These are phyloP conservation scores for Rhazya stricta DNA, from an alignment of 257 asterid species.

Conservation along the genomic window DNA sequence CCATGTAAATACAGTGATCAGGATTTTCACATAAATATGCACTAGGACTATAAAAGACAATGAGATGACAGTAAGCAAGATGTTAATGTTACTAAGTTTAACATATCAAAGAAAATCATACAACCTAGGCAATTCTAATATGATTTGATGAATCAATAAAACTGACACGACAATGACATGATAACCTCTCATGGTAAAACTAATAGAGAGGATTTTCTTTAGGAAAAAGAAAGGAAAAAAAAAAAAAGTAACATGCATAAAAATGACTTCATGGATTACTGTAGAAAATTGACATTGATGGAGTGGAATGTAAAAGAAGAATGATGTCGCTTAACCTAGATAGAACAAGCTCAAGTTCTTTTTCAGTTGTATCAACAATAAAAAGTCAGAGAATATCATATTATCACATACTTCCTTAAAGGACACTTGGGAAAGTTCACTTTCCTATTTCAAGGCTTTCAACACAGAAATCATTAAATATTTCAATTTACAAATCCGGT, in stretches of 20 bases:
- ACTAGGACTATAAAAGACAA: conserved; percentile 1
- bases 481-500: background rate
- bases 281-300: background rate
- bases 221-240: too few species aligned
- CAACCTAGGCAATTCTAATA: background rate
- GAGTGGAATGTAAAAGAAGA: background rate
- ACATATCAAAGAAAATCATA: background rate
- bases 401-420: background rate
- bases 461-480: background rate
- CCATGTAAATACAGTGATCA: background rate
- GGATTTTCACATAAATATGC: background rate
- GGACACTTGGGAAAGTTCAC: background rate
- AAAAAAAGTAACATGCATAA: background rate
- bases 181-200: background rate
- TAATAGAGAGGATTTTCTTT: too few species aligned
- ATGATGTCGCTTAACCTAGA: background rate
- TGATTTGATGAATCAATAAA: background rate
- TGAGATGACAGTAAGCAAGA: background rate
- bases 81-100: background rate
- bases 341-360: background rate
- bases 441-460: background rate
- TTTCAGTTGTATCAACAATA: background rate
- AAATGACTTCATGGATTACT: background rate
- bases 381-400: background rate
- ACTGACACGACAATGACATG: background rate